Conservation (phyloP, 2,329 filamentous ascomycete genomes). For the Ophiostoma tasmaniense region DNA sequence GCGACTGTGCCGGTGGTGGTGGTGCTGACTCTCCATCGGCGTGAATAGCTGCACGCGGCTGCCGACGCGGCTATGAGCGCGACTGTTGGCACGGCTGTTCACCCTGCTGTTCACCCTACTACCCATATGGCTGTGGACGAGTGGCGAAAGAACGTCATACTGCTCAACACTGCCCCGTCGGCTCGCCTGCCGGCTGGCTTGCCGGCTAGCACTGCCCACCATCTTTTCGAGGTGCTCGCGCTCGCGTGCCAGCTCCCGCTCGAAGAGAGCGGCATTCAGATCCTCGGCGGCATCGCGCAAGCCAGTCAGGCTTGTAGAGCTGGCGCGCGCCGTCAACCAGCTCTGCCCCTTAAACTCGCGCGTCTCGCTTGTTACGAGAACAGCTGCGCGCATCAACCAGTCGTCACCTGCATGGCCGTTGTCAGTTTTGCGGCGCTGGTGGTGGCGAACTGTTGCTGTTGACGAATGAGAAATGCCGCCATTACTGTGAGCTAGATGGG, state of each 20-base stretch:
- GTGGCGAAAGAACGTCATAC: constrained; percentile 29
- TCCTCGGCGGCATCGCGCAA: constrained; percentile 45
- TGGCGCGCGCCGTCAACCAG: constrained; percentile 58
- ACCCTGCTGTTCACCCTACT: constrained; percentile 40
- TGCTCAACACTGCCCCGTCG: constrained; percentile 23
- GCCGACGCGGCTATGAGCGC: constrained; percentile 39
- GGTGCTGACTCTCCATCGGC: constrained; percentile 31
- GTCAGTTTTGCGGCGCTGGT: constrained; percentile 22
- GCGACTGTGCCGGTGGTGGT: constrained; percentile 7
- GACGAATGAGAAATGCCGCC: constrained; percentile 8
- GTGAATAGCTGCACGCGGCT: constrained; percentile 38
- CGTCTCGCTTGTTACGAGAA: constrained; percentile 52
- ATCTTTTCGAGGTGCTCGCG: constrained; percentile 34
- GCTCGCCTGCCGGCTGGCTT: constrained; percentile 40
- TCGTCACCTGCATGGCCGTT: constrained; percentile 33
- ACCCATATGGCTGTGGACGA: constrained; percentile 23
- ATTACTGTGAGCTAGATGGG: constrained; percentile 37
- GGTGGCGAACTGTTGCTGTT: constrained; percentile 3
- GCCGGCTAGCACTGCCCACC: constrained; percentile 24
- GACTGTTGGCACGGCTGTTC: constrained; percentile 38
- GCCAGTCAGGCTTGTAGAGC: constrained; percentile 53
- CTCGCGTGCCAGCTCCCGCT: constrained; percentile 44
- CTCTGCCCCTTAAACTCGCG: constrained; percentile 60
- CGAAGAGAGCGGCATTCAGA: constrained; percentile 31
- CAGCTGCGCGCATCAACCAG: constrained; percentile 57